A percentile compares a stretch with the other conserved stretches of the same genome.
These are phyloP conservation scores for Termitomyces sp. DNA, from an alignment of 768 basidiomycete genomes.

Conservation along the genomic window DNA sequence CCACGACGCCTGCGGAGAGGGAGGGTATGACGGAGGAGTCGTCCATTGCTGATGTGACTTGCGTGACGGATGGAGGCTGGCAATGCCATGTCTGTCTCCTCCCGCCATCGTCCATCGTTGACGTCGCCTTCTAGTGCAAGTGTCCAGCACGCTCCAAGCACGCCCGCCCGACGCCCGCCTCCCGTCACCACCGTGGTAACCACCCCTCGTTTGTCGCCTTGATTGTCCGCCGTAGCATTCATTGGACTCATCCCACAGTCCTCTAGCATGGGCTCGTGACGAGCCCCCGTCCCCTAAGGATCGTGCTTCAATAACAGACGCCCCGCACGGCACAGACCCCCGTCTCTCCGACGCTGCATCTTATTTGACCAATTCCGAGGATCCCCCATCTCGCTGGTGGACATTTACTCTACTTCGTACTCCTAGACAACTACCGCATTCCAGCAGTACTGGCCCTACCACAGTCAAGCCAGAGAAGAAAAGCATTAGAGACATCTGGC, in stretches of 20 bases:
- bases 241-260: neutral
- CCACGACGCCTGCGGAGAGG: constrained; percentile 67
- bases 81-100: constrained; percentile 28
- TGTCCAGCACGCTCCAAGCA: constrained; percentile 29
- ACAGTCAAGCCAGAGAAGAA: constrained; percentile 31
- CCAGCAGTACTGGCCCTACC: constrained; percentile 14
- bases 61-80: constrained; percentile 5
- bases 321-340: constrained; percentile 31
- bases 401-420: constrained; percentile 63
- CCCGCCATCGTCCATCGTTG: constrained; percentile 30
- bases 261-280: constrained; percentile 77
- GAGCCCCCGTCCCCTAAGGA: constrained; percentile 76
- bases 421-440: constrained; percentile 22
- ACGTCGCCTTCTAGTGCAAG: constrained; percentile 31
- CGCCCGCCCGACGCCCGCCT: constrained; percentile 32
- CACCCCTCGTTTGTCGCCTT: constrained; percentile 56
- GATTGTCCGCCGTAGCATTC: constrained; percentile 9
- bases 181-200: constrained; percentile 58
- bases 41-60: constrained; percentile 46
- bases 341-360: constrained; percentile 54
- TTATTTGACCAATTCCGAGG: constrained; percentile 42
- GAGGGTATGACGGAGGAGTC: constrained; percentile 60
- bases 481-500: constrained; percentile 46
- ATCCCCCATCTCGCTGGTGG: constrained; percentile 65
- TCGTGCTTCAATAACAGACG: constrained; percentile 27